Evolutionary conservation across 805 yeast species (phyloP).

Genomic region (Saturnispora dispora): DNA sequence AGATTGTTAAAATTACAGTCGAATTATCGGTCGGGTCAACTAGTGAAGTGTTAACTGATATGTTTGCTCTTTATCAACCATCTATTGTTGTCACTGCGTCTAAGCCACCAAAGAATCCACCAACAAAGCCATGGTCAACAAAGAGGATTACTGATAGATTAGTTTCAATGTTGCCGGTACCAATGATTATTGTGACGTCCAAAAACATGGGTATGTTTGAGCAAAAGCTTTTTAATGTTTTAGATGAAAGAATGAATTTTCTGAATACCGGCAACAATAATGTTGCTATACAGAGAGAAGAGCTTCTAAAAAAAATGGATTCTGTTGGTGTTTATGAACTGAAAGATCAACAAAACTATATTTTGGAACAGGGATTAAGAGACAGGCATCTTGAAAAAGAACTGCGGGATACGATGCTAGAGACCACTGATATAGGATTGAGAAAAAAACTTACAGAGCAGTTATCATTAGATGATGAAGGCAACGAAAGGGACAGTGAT

Average conservation of each 20-base stretch:
- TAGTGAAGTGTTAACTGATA: conserved; percentile 46
- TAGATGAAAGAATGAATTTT: conserved; percentile 19
- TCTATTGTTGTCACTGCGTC: conserved; percentile 47
- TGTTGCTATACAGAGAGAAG: conserved; percentile 11
- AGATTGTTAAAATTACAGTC: conserved; percentile 43
- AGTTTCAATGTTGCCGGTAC: conserved; percentile 55
- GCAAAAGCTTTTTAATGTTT: conserved; percentile 29
- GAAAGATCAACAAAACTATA: conserved; percentile 19
- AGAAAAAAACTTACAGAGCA: conserved; percentile 7
- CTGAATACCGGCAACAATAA: conserved; percentile 9
- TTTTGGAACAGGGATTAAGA: conserved; percentile 12
- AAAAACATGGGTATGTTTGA: conserved; percentile 48
- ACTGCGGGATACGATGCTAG: conserved; percentile 6
- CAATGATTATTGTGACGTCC: conserved; percentile 61
- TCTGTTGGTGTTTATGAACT: conserved; percentile 21
- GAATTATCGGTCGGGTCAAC: conserved; percentile 56
- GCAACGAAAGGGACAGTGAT: conserved; percentile 8
- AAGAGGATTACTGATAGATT: conserved; percentile 56
- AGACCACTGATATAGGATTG: neutral
- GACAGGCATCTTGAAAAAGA: conserved; percentile 10
- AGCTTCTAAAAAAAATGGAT: conserved; percentile 17
- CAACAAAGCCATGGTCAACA: conserved; percentile 51
- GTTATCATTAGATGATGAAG: conserved; percentile 7
- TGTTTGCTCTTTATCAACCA: conserved; percentile 54
- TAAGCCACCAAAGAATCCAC: conserved; percentile 40